Evolutionary conservation across 1,284 basidiomycete genomes (phyloP).

Genomic region (Exobasidium rhododendri): DNA sequence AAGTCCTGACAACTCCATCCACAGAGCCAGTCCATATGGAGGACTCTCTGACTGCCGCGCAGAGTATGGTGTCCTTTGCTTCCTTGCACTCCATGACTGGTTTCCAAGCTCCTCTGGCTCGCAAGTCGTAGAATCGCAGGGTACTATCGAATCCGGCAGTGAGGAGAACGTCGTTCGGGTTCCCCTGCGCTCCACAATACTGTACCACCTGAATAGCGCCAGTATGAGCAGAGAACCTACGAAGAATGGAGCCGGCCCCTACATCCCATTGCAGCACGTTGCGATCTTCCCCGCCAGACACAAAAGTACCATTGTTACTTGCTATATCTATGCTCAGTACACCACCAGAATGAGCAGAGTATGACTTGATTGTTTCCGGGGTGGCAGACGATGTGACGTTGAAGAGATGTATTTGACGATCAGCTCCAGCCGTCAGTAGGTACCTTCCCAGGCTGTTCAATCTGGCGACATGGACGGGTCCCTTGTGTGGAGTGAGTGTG

Average conservation of each 20-base stretch:
- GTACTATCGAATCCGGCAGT: slow-evolving; percentile 40
- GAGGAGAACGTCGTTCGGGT: slow-evolving; percentile 24
- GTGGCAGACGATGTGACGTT: slow-evolving; percentile 64
- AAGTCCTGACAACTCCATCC: slow-evolving; percentile 85
- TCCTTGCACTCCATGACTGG: slow-evolving; percentile 90
- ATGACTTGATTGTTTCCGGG: slow-evolving; percentile 67
- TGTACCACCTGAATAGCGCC: slow-evolving; percentile 85
- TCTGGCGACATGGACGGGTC: slow-evolving; percentile 50
- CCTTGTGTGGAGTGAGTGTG: slow-evolving; percentile 42
- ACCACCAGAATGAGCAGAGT: slow-evolving; percentile 87
- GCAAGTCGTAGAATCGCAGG: slow-evolving; percentile 56
- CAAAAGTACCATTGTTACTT: slow-evolving; percentile 88
- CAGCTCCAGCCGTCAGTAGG: slow-evolving; percentile 82
- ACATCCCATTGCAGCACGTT: slow-evolving; percentile 95
- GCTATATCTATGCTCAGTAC: slow-evolving; percentile 81
- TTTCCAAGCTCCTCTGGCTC: slow-evolving; percentile 59
- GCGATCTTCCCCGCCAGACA: slow-evolving; percentile 87
- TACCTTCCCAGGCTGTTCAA: slow-evolving; percentile 68
- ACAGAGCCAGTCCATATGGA: slow-evolving; percentile 73
- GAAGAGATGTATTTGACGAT: slow-evolving; percentile 84
- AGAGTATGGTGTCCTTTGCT: slow-evolving; percentile 73
- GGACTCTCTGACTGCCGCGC: slow-evolving; percentile 62
- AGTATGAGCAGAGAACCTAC: slow-evolving; percentile 80
- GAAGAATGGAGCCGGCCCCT: slow-evolving; percentile 72
- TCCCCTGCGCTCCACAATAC: slow-evolving; percentile 58